Conservation (phyloP, 169 alveolate genomes). For the Plasmodium coatneyi region DNA sequence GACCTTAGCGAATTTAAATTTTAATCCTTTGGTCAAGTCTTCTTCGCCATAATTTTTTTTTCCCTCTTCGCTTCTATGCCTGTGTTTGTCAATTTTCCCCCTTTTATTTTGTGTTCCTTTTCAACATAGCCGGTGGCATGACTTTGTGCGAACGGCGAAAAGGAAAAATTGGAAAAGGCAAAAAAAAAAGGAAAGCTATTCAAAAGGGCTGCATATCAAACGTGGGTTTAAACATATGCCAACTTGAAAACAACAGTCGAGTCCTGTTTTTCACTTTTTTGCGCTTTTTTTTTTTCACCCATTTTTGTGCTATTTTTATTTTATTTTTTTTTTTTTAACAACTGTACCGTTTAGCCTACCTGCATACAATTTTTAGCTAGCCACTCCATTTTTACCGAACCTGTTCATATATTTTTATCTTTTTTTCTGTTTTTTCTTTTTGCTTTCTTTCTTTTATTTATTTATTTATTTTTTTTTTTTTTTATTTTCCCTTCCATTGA, state of each 20-base stretch:
- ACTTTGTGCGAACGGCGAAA: neutral
- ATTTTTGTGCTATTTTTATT: slow-evolving; percentile 12
- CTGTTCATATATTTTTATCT: neutral
- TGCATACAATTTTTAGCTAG: neutral
- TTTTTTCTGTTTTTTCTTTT: no score
- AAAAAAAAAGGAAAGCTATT: neutral
- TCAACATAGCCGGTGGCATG: neutral
- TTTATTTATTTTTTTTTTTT: no score
- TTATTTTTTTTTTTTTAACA: neutral
- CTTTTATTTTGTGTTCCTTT: neutral
- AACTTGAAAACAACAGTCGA: neutral
- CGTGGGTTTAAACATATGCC: neutral
- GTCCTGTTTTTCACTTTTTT: slow-evolving; percentile 18
- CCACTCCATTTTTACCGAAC: neutral
- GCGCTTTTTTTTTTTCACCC: neutral
- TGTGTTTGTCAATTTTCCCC: neutral
- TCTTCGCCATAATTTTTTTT: neutral
- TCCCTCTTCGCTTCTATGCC: neutral
- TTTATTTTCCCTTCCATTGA: no score
- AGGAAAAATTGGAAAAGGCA: neutral
- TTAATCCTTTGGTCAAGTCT: neutral
- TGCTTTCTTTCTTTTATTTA: no score
- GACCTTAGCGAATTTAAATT: neutral
- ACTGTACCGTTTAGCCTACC: neutral
- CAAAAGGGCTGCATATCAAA: neutral